Evolutionary conservation across 73 alveolate species (phyloP).

Genomic region (Tetrahymena malaccensis): DNA sequence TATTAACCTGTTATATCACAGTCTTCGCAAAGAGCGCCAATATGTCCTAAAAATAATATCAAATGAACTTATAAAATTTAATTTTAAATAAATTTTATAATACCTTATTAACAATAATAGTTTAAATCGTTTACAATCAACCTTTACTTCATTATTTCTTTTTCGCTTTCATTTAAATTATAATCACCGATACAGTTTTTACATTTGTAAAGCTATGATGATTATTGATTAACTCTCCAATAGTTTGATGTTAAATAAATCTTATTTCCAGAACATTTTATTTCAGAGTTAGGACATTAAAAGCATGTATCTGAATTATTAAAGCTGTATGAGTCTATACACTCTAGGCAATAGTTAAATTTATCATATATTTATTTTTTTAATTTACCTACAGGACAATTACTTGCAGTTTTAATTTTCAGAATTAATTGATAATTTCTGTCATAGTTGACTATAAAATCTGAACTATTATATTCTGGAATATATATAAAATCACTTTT

Average conservation of each 20-base stretch:
- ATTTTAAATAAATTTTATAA: no score
- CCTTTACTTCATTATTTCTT: no score
- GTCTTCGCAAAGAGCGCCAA: background rate
- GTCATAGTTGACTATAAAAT: no score
- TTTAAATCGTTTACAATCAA: background rate
- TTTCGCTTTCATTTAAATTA: background rate
- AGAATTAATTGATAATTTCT: no score
- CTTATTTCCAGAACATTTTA: background rate
- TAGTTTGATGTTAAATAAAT: background rate
- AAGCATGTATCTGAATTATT: background rate
- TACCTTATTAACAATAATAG: background rate
- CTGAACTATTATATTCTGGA: background rate
- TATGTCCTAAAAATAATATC: background rate
- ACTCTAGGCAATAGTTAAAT: background rate
- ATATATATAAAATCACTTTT: background rate
- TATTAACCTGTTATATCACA: background rate
- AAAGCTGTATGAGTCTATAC: background rate
- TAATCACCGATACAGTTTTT: background rate
- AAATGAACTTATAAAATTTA: no score
- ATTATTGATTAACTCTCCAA: background rate
- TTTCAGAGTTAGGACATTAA: background rate
- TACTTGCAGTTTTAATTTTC: background rate
- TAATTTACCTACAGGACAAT: no score
- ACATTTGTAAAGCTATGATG: background rate
- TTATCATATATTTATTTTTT: no score